Conservation (phyloP, 164 flowering plant species). For the Annona squamosa region DNA sequence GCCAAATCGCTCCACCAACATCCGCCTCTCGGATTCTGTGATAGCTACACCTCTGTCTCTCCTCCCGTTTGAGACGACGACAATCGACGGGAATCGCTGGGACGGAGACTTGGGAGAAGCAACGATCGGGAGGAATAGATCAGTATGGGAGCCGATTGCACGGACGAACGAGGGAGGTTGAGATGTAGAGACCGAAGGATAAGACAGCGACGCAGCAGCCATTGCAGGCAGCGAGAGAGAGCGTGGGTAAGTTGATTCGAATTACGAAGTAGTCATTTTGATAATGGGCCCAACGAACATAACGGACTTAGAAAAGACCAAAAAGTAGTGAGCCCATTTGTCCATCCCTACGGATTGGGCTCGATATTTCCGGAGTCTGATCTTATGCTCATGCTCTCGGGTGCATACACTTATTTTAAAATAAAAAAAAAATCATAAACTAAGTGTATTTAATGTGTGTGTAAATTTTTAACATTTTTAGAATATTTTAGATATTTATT, state of each 20-base stretch:
- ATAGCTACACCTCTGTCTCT: constrained; percentile 6
- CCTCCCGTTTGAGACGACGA: background rate
- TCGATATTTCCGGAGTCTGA: too few species aligned
- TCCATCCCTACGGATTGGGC: too few species aligned
- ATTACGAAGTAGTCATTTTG: background rate
- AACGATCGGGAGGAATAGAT: background rate
- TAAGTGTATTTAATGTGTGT: too few species aligned
- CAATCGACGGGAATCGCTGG: background rate
- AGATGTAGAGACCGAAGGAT: background rate
- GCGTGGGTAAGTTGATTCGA: background rate
- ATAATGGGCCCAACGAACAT: too few species aligned
- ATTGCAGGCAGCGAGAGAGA: background rate
- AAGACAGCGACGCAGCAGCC: background rate
- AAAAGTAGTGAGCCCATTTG: too few species aligned
- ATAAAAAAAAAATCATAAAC: too few species aligned
- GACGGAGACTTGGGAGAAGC: background rate
- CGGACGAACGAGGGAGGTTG: constrained; percentile 1
- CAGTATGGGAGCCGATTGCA: background rate
- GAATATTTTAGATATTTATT: too few species aligned
- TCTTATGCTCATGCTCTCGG: too few species aligned
- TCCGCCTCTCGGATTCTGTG: constrained; percentile 28
- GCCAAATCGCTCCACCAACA: constrained; percentile 54
- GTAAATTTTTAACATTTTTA: too few species aligned
- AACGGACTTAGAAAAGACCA: too few species aligned
- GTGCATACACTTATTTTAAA: too few species aligned